These are phyloP conservation scores for Kodamaea ohmeri DNA, from an alignment of 1,139 yeast genomes.

Conservation along the genomic window DNA sequence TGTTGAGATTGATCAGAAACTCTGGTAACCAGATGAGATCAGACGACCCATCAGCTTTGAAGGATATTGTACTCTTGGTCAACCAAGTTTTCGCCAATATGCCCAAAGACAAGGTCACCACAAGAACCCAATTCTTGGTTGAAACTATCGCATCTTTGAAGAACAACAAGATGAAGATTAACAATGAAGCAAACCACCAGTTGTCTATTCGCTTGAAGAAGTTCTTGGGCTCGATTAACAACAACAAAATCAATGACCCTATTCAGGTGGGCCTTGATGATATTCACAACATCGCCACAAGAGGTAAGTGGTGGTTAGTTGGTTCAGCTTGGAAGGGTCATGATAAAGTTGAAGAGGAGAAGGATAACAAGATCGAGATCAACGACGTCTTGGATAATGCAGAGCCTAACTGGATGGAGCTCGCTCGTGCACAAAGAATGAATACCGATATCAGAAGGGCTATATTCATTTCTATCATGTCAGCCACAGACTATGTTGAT, in stretches of 20 bases:
- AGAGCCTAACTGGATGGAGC: slow-evolving; percentile 84
- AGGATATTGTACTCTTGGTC: slow-evolving; percentile 70
- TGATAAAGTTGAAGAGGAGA: slow-evolving; percentile 29
- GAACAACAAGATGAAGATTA: slow-evolving; percentile 71
- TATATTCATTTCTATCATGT: slow-evolving; percentile 89
- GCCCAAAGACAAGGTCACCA: slow-evolving; percentile 33
- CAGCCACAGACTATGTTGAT: slow-evolving; percentile 88
- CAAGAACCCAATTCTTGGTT: slow-evolving; percentile 78
- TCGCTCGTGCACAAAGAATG: slow-evolving; percentile 87
- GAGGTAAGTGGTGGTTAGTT: slow-evolving; percentile 98
- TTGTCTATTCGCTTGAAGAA: slow-evolving; percentile 65
- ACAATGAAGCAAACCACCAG: slow-evolving; percentile 46
- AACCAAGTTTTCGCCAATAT: slow-evolving; percentile 25
- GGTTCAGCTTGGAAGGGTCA: slow-evolving; percentile 94
- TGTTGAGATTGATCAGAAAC: slow-evolving; percentile 66
- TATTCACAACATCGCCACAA: slow-evolving; percentile 67
- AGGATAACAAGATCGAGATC: slow-evolving; percentile 33
- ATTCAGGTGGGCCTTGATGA: slow-evolving; percentile 82
- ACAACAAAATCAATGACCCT: slow-evolving; percentile 60
- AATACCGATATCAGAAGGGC: slow-evolving; percentile 95
- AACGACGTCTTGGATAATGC: slow-evolving; percentile 62
- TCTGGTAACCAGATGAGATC: slow-evolving; percentile 84
- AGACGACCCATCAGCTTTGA: slow-evolving; percentile 86
- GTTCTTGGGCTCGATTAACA: slow-evolving; percentile 51
- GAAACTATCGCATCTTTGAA: slow-evolving; percentile 84